Percentiles rank a stretch among this genome's conserved stretches.
phyloP scores from a whole-genome alignment of 257 asterid genomes.

The Galeopsis tetrahit region DNA sequence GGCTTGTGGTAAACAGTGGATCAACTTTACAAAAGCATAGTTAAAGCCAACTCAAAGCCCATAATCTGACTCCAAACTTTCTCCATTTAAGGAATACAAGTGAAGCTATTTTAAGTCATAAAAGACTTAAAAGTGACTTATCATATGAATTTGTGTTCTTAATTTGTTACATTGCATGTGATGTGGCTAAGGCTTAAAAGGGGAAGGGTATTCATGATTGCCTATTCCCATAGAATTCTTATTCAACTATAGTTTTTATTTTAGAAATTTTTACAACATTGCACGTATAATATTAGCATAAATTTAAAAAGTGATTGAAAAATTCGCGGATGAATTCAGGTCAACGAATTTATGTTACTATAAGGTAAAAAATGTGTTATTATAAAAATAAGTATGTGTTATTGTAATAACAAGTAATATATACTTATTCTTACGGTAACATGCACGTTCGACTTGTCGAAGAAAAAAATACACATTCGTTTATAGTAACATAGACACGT shows the following conservation, averaged over 20 bases:
- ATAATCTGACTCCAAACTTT: conserved; percentile 19
- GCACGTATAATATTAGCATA: too few species aligned
- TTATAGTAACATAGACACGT: too few species aligned
- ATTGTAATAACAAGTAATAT: too few species aligned
- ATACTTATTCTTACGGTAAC: too few species aligned
- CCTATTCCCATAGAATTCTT: neutral
- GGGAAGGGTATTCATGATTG: neutral
- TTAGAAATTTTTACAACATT: neutral
- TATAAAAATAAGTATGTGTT: too few species aligned
- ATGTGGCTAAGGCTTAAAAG: conserved; percentile 38
- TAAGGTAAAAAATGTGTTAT: too few species aligned
- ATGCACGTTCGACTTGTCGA: too few species aligned
- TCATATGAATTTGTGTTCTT: neutral
- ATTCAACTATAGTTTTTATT: neutral
- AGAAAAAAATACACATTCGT: too few species aligned
- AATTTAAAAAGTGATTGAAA: too few species aligned
- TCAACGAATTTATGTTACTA: too few species aligned
- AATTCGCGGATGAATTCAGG: too few species aligned
- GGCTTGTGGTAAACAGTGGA: conserved; percentile 17
- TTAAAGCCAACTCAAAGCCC: conserved; percentile 26
- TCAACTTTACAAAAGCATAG: conserved; percentile 20
- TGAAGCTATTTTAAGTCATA: conserved; percentile 16
- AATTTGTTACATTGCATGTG: conserved; percentile 49
- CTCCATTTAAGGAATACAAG: conserved; percentile 31
- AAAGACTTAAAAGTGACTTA: conserved; percentile 22